Base-by-base conservation (phyloP, 768 basidiomycete genomes). In the Boletales sp. region DNA sequence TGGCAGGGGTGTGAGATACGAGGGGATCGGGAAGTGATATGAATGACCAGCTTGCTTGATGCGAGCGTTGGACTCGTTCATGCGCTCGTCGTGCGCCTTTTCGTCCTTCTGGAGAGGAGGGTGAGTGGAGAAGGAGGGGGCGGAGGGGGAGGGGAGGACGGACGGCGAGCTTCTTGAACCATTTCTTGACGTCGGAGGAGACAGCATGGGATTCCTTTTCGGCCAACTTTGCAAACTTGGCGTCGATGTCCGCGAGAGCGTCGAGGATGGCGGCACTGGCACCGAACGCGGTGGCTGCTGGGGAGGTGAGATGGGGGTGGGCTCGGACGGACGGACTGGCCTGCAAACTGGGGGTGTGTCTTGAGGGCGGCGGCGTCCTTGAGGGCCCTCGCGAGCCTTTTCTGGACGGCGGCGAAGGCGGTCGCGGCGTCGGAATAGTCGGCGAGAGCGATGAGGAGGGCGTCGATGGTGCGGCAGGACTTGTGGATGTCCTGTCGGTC, bases 81-180 rank as follows among this genome's bases (percentile, higher is more conserved):
- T 78, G 53, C 76, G 75, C 35, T 88, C 87, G 52, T 90, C 89
- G 56, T 91, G 87, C 2, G 74, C 69, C 64, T 81, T 84, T 69
- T 91, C 89, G 59, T 88, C 88, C 74, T 87, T 90, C 88, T 91
- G 61, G 15, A 40, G 18, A 21, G 4, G 21, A 21, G 21, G 11
- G n/a, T 50, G 39, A 12, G 0, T 37, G 13, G 55, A 51, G 35
- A 34, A 9, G 29, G 44, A 37, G 5, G 34, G 40, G 8, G 17
- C 2, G 29, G 44, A 37, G 5, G 34, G 40, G 8, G 17, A 0
- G 19, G 17, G 36, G 51, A 38, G 48, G 44, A 29, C 86, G 57
- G 59, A 90, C 88, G 43, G 82, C 77, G 32, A 90, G 76, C 66
- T 84, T 89, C 79, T 87, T 90, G 74, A 90, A 84, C 87, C 88